Evolutionary conservation across 1,284 basidiomycete species (phyloP).

Genomic region (Pseudozyma sp.): DNA sequence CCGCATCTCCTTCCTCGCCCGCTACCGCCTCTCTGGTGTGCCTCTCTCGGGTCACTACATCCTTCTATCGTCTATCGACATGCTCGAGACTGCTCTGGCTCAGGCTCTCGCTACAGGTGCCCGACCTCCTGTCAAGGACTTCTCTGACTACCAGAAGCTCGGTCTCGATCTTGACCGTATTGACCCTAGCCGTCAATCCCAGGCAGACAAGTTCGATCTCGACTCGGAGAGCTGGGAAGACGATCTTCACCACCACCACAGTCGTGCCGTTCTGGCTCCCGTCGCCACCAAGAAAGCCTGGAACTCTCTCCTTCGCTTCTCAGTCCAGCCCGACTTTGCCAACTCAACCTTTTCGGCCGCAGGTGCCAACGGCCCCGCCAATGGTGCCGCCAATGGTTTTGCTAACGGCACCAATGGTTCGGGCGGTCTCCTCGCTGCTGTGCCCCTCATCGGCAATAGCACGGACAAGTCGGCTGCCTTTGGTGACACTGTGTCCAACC

Average conservation of each 20-base stretch:
- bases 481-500: slow-evolving; percentile 67
- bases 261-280: slow-evolving; percentile 27
- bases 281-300: slow-evolving; percentile 77
- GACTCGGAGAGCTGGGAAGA: slow-evolving; percentile 20
- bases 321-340: slow-evolving; percentile 29
- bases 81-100: slow-evolving; percentile 83
- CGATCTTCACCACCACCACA: slow-evolving; percentile 19
- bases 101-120: slow-evolving; percentile 76
- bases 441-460: slow-evolving; percentile 36
- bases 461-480: slow-evolving; percentile 45
- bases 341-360: slow-evolving; percentile 2
- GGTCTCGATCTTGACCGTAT: slow-evolving; percentile 48
- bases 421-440: slow-evolving; percentile 37
- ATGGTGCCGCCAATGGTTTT: slow-evolving; percentile 13
- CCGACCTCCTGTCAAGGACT: slow-evolving; percentile 47
- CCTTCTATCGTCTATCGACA: slow-evolving; percentile 84
- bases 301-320: slow-evolving; percentile 74
- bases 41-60: slow-evolving; percentile 88
- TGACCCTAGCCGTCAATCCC: slow-evolving; percentile 44
- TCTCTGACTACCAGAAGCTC: slow-evolving; percentile 46
- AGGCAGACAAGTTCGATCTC: slow-evolving; percentile 57
- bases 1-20: slow-evolving; percentile 76
- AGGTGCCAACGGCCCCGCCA: slow-evolving; percentile 15
- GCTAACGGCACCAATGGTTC: slow-evolving; percentile 9
- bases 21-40: slow-evolving; percentile 80